These are phyloP conservation scores for Aspergillus ellipticus DNA, from an alignment of 495 filamentous ascomycete species.

Conservation along the genomic window DNA sequence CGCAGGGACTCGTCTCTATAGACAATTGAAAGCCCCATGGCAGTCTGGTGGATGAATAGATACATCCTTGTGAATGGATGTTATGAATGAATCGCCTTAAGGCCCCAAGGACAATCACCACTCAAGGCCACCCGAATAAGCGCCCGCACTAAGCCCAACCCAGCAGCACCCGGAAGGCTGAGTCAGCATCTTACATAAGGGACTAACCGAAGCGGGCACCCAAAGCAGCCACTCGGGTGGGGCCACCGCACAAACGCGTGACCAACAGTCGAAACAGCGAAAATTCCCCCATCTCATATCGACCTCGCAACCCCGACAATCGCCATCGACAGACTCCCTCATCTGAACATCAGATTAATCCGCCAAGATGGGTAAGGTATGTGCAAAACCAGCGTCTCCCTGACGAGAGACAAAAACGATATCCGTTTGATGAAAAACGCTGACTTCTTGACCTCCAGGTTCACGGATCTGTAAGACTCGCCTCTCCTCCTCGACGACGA, in stretches of 20 bases:
- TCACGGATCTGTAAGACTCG: conserved; percentile 24
- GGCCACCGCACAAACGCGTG: conserved; percentile 4
- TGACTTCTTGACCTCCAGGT: conserved; percentile 13
- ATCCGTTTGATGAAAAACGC: not conserved
- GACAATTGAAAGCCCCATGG: too few species aligned
- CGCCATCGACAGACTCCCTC: not conserved
- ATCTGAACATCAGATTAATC: not conserved
- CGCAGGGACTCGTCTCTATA: too few species aligned
- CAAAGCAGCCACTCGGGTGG: not conserved
- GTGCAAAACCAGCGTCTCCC: not conserved
- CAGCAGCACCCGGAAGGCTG: too few species aligned
- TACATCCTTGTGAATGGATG: too few species aligned
- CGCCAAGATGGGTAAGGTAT: conserved; percentile 6
- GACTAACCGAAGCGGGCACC: not conserved
- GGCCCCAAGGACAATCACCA: too few species aligned
- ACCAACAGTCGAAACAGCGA: conserved; percentile 2
- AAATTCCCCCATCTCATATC: conserved; percentile 1
- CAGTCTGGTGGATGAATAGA: too few species aligned
- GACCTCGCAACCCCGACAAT: not conserved
- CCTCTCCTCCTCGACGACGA: not conserved
- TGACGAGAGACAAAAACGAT: not conserved
- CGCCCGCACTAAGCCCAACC: too few species aligned
- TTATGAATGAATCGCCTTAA: too few species aligned
- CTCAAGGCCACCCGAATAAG: too few species aligned
- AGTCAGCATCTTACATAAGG: not conserved